phyloP scores from a whole-genome alignment of 192 early-diverging fungal genomes.

The Coemansia sp. region DNA sequence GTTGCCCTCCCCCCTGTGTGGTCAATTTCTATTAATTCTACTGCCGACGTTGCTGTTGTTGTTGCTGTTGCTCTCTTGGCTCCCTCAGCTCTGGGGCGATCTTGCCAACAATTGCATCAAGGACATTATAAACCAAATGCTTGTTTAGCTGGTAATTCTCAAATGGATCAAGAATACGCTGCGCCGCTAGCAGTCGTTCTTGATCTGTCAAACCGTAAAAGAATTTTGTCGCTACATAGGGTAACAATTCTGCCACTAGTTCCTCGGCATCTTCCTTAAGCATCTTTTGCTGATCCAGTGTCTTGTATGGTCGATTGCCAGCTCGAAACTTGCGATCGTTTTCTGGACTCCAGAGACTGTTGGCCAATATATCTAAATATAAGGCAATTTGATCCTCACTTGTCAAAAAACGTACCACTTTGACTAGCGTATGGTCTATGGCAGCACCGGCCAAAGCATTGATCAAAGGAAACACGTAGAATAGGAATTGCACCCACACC shows the following conservation, averaged over 20 bases:
- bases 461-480: slow-evolving; percentile 50
- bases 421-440: slow-evolving; percentile 48
- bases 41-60: slow-evolving; percentile 9
- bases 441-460: slow-evolving; percentile 48
- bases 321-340: slow-evolving; percentile 36
- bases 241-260: slow-evolving; percentile 45
- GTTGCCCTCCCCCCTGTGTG: too few relatives aligned
- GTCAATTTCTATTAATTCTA: too few relatives aligned
- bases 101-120: slow-evolving; percentile 48
- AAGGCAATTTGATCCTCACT: slow-evolving; percentile 45
- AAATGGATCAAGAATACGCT: slow-evolving; percentile 50
- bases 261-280: slow-evolving; percentile 40
- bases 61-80: slow-evolving; percentile 7
- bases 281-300: slow-evolving; percentile 46
- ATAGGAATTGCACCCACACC: slow-evolving; percentile 52
- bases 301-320: slow-evolving; percentile 44
- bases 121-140: slow-evolving; percentile 48
- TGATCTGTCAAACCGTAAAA: slow-evolving; percentile 42
- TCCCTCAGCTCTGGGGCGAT: slow-evolving; percentile 48
- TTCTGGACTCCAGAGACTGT: slow-evolving; percentile 46
- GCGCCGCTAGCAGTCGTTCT: slow-evolving; percentile 38
- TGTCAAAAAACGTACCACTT: slow-evolving; percentile 36
- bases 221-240: slow-evolving; percentile 41
- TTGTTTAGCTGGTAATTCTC: slow-evolving; percentile 55
- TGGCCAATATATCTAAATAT: slow-evolving; percentile 29